phyloP scores from a whole-genome alignment of 257 asterid species.

The Solanum corneliomulleri region DNA sequence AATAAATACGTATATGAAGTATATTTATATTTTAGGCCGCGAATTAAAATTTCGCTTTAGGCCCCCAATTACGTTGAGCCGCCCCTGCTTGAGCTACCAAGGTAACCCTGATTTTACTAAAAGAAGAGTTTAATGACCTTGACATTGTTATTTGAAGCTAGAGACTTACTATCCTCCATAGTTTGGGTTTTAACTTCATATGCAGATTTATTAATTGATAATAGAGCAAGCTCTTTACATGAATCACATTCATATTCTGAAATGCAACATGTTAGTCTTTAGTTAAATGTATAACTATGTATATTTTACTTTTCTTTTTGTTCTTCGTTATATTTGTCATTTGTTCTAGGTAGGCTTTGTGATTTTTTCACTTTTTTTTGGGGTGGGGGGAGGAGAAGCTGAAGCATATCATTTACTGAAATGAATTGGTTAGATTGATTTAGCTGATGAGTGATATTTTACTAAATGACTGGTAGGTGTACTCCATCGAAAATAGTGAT shows the following conservation, averaged over 20 bases:
- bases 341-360: not conserved
- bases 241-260: not conserved
- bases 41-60: too few species aligned
- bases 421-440: not conserved
- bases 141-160: not conserved
- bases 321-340: not conserved
- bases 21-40: too few species aligned
- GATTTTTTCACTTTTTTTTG: not conserved
- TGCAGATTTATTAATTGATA: not conserved
- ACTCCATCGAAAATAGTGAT: conserved; percentile 85
- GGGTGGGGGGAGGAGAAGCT: not conserved
- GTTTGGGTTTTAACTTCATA: not conserved
- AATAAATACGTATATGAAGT: too few species aligned
- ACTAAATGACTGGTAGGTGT: conserved; percentile 46
- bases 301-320: not conserved
- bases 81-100: not conserved
- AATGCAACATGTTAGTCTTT: not conserved
- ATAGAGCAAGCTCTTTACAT: not conserved
- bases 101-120: not conserved
- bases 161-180: not conserved
- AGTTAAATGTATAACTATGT: not conserved
- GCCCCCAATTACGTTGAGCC: too few species aligned
- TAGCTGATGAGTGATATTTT: not conserved
- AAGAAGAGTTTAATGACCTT: not conserved
- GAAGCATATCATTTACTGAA: not conserved